phyloP scores from a whole-genome alignment of 176 grass and related monocot species.

The Leersia perrieri region DNA sequence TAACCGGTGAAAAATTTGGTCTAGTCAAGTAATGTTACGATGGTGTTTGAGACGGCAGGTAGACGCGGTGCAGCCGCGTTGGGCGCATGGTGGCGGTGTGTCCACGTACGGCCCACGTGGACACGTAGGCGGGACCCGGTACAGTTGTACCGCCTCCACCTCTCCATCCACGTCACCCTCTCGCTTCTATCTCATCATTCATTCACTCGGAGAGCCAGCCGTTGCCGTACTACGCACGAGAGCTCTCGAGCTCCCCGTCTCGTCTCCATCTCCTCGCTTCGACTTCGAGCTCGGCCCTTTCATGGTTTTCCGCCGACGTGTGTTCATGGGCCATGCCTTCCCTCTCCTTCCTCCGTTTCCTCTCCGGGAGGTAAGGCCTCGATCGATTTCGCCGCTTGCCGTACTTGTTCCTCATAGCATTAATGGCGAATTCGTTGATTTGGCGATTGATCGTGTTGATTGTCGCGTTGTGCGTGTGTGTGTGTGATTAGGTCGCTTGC shows the following conservation, averaged over 20 bases:
- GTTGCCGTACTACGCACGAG: neutral
- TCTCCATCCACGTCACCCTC: neutral
- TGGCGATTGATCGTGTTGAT: neutral
- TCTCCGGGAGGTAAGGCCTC: slow-evolving; percentile 13
- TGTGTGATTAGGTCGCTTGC: slow-evolving; percentile 20
- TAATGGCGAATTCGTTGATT: neutral
- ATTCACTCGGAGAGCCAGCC: neutral
- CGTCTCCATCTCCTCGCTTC: neutral
- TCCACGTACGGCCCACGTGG: slow-evolving; percentile 25
- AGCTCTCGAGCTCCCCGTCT: neutral
- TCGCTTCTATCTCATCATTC: neutral
- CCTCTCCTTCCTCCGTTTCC: slow-evolving; percentile 31
- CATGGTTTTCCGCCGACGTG: slow-evolving; percentile 33
- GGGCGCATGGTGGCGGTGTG: neutral
- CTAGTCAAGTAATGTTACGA: too few relatives aligned
- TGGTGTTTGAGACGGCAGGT: neutral
- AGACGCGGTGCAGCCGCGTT: neutral
- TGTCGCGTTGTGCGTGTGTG: neutral
- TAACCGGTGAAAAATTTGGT: too few relatives aligned
- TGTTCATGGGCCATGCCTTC: slow-evolving; percentile 39
- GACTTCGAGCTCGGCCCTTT: neutral
- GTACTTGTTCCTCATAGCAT: neutral
- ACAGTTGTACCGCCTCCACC: slow-evolving; percentile 12
- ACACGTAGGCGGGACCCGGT: slow-evolving; percentile 15
- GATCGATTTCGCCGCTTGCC: neutral